These are phyloP conservation scores for Starmerella potacharoeniae DNA, from an alignment of 805 yeast genomes.

Conservation along the genomic window DNA sequence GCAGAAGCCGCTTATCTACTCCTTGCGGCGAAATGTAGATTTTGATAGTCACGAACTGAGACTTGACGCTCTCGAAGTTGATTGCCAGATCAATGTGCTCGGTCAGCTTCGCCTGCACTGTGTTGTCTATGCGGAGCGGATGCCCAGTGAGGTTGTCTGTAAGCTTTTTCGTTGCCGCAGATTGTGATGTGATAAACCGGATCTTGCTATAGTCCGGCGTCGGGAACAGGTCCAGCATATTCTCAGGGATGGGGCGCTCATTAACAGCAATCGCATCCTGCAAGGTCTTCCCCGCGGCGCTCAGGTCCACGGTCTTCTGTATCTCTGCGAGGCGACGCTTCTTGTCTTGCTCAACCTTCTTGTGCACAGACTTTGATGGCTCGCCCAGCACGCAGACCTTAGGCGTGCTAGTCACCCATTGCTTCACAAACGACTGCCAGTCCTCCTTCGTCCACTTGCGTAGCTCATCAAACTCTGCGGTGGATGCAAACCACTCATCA, in stretches of 20 bases:
- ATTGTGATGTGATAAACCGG: conserved; percentile 53
- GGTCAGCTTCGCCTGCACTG: conserved; percentile 22
- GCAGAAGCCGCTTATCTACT: conserved; percentile 43
- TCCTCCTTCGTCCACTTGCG: conserved; percentile 48
- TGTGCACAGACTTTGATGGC: conserved; percentile 58
- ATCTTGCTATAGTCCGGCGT: conserved; percentile 68
- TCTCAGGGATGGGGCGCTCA: conserved; percentile 65
- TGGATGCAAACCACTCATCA: conserved; percentile 40
- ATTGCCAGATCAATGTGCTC: conserved; percentile 40
- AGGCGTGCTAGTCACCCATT: conserved; percentile 47
- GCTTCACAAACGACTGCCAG: conserved; percentile 51
- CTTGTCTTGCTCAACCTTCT: conserved; percentile 39
- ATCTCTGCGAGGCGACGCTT: conserved; percentile 41
- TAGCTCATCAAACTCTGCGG: conserved; percentile 51
- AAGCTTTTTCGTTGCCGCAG: conserved; percentile 45
- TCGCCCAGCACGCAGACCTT: conserved; percentile 57
- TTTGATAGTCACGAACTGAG: conserved; percentile 65
- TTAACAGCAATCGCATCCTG: conserved; percentile 55
- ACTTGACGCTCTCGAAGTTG: conserved; percentile 67
- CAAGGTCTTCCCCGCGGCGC: conserved; percentile 39
- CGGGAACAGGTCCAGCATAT: conserved; percentile 48
- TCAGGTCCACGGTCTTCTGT: conserved; percentile 43
- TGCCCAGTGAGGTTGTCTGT: background rate
- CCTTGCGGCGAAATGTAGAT: conserved; percentile 46
- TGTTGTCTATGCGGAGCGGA: conserved; percentile 6